These are phyloP conservation scores for Capsicum pubescens DNA, from an alignment of 257 asterid genomes.

Conservation along the genomic window DNA sequence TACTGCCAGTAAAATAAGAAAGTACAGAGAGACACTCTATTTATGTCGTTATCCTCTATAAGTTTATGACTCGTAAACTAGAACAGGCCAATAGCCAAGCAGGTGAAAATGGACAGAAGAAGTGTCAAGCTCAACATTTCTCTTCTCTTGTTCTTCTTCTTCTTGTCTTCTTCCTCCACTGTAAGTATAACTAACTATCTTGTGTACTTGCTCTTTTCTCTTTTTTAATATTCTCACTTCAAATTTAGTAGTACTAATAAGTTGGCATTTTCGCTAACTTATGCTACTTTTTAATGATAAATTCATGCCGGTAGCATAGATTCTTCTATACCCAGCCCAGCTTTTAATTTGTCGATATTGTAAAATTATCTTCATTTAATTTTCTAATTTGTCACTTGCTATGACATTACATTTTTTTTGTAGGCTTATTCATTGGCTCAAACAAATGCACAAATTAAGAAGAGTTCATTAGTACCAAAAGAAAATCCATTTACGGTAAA, in stretches of 20 bases:
- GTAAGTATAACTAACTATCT: conserved; percentile 41
- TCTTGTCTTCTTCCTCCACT: conserved; percentile 48
- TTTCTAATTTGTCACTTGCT: conserved; percentile 36
- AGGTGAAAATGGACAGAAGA: conserved; percentile 48
- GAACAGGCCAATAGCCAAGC: conserved; percentile 17
- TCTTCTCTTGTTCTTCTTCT: conserved; percentile 50
- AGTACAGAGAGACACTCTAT: conserved; percentile 34
- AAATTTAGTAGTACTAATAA: neutral
- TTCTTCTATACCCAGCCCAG: too few species aligned
- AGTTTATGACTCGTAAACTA: conserved; percentile 33
- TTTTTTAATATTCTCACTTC: neutral
- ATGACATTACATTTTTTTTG: conserved; percentile 23
- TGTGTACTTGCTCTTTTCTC: too few species aligned
- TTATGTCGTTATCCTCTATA: conserved; percentile 42
- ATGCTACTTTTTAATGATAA: neutral
- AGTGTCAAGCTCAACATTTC: conserved; percentile 42
- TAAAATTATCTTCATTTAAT: neutral
- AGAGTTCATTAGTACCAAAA: conserved; percentile 31
- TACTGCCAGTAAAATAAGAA: neutral
- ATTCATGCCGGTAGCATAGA: neutral
- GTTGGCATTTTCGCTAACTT: neutral
- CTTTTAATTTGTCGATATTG: conserved; percentile 25
- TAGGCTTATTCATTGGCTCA: conserved; percentile 53
- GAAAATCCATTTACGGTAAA: conserved; percentile 68
- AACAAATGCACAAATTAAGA: conserved; percentile 17